phyloP scores from a whole-genome alignment of 1,139 yeast species.

The Keqinozyma sinolaborantium region DNA sequence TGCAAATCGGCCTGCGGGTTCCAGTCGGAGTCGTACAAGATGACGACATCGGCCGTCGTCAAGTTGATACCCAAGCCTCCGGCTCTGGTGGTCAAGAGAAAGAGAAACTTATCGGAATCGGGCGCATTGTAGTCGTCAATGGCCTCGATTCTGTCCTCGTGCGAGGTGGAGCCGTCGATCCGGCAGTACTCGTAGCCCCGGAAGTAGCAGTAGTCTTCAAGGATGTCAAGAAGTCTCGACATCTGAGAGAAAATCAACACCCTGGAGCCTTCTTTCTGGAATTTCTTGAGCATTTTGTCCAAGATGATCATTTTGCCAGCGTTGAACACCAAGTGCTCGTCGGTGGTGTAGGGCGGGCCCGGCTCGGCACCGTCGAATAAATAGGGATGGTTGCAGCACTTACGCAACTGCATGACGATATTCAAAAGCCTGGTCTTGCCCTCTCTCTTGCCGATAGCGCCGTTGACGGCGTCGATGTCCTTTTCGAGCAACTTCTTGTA shows the following conservation, averaged over 20 bases:
- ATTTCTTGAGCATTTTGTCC: slow-evolving; percentile 74
- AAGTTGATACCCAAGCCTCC: slow-evolving; percentile 96
- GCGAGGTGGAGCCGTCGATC: slow-evolving; percentile 93
- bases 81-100: slow-evolving; percentile 92
- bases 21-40: slow-evolving; percentile 95
- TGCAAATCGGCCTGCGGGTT: slow-evolving; percentile 98
- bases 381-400: slow-evolving; percentile 97
- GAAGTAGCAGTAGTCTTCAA: slow-evolving; percentile 88
- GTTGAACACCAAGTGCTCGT: slow-evolving; percentile 84
- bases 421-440: slow-evolving; percentile 87
- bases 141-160: slow-evolving; percentile 87
- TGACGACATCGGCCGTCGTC: slow-evolving; percentile 89
- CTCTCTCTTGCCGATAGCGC: slow-evolving; percentile 83
- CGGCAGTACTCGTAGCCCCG: slow-evolving; percentile 85
- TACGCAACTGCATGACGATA: slow-evolving; percentile 94
- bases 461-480: slow-evolving; percentile 95
- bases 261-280: slow-evolving; percentile 77
- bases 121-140: slow-evolving; percentile 90
- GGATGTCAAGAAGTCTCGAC: slow-evolving; percentile 86
- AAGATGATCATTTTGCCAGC: slow-evolving; percentile 88
- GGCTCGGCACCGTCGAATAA: slow-evolving; percentile 98
- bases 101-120: slow-evolving; percentile 77
- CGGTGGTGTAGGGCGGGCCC: slow-evolving; percentile 97
- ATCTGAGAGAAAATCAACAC: slow-evolving; percentile 92
- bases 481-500: slow-evolving; percentile 84